Conservation (phyloP, 306 rosid species). For the Elaeagnus macrophylla region DNA sequence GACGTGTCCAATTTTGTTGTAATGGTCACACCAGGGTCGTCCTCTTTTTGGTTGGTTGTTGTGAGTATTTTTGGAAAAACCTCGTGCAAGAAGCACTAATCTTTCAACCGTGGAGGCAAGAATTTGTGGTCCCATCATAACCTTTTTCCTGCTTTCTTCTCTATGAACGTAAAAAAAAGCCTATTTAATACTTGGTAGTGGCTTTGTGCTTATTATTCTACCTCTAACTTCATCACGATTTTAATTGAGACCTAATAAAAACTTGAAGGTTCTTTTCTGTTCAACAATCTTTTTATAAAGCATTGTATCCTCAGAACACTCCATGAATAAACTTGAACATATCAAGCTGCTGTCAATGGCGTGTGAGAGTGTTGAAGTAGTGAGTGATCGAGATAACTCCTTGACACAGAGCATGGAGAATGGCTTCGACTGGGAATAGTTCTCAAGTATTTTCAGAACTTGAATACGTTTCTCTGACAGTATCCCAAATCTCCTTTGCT, state of each 20-base stretch:
- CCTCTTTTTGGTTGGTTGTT: background rate
- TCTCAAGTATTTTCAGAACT: no score
- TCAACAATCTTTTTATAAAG: no score
- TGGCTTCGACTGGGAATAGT: no score
- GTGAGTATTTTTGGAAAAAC: background rate
- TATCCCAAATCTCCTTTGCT: no score
- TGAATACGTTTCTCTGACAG: no score
- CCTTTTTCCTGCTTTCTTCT: conserved; percentile 10
- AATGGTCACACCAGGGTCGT: conserved; percentile 1
- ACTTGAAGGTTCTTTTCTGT: background rate
- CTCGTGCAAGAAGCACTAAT: background rate
- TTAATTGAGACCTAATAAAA: background rate
- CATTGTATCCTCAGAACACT: background rate
- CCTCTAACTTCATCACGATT: conserved; percentile 6
- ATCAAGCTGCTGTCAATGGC: no score
- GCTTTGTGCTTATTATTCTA: background rate
- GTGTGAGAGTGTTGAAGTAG: no score
- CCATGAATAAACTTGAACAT: background rate
- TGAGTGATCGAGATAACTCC: no score
- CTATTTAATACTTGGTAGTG: background rate
- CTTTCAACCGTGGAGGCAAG: background rate
- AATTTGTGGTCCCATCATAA: background rate
- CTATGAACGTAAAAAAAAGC: background rate
- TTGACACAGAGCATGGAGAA: no score
- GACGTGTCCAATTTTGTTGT: background rate